Base-by-base conservation (phyloP, 2,329 filamentous ascomycete species). In the Ophiosphaerella narmari region DNA sequence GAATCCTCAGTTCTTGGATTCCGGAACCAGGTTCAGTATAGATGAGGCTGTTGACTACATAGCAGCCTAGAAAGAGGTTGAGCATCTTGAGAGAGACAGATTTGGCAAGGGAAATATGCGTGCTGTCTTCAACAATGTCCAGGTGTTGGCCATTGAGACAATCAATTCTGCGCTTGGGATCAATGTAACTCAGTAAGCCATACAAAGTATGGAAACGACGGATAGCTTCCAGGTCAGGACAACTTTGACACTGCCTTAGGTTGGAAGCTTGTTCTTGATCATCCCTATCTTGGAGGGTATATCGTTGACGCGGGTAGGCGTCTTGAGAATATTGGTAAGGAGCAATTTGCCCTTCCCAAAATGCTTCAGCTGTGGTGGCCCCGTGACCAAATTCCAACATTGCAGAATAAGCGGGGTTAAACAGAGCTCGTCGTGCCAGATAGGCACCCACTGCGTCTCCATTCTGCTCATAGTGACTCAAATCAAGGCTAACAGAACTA, bases 11-110 rank as follows among this genome's bases (percentile, higher is more conserved):
- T 11, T 46, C 39, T 21, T 64, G 62, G 1, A 21, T 31, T 1
- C 44, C 45, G 2, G 54, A 48, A 2, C 5, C 18, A 49, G 50
- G 53, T 13, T 38, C 45, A 11, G 36, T 18, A 26, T 54, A 48
- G 13, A 62, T 43, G 14, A 54, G 59, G 35, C 55, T 59, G 12
- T 39, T 50, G 5, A 65, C 47, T n/a, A 54, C 32, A 3, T 38
- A 26, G 6, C 53, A 49, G 14, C 62, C 60, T 9, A 63, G 47
- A 29, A 63, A 60, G 14, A 65, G 52, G 7, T 60, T 48, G 7
- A 63, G 52, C 18, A 65, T 16, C 39, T 62, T 62, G 48, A 63
- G 63, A 2, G 58, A 50, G 1, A 63, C 51, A 4, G 39, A 43
- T 1, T 45, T 26, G 7, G 50, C 55, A 5, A 62, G 26, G 0